phyloP scores from a whole-genome alignment of 2,329 filamentous ascomycete species.

The Alternaria sp. region DNA sequence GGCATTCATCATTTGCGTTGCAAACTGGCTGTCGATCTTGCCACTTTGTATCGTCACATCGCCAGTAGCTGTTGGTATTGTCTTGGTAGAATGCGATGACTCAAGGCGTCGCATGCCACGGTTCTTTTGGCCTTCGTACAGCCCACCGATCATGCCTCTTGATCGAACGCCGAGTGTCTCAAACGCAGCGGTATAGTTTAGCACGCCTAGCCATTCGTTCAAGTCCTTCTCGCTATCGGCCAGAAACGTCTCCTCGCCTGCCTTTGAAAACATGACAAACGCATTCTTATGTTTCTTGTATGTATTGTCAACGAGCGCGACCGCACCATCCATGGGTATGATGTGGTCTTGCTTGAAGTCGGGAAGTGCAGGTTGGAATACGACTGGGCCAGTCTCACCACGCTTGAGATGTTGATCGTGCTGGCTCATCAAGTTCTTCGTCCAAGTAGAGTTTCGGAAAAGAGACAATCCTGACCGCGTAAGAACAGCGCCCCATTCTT shows the following conservation, averaged over 20 bases:
- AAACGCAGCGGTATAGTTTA: slow-evolving; percentile 97
- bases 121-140: slow-evolving; percentile 82
- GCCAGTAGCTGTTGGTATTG: slow-evolving; percentile 75
- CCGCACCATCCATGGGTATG: slow-evolving; percentile 92
- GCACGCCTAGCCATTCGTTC: slow-evolving; percentile 95
- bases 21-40: slow-evolving; percentile 81
- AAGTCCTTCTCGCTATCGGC: slow-evolving; percentile 90
- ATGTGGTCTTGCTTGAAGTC: slow-evolving; percentile 94
- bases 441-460: slow-evolving; percentile 92
- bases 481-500: slow-evolving; percentile 96
- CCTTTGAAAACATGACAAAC: slow-evolving; percentile 85
- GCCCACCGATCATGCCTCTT: slow-evolving; percentile 83
- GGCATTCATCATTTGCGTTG: slow-evolving; percentile 84
- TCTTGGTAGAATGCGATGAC: slow-evolving; percentile 61
- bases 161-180: slow-evolving; percentile 90
- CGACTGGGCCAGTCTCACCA: slow-evolving; percentile 78
- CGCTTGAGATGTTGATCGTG: slow-evolving; percentile 83
- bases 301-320: slow-evolving; percentile 82
- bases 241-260: slow-evolving; percentile 86
- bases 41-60: slow-evolving; percentile 78
- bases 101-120: slow-evolving; percentile 77
- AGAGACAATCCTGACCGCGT: slow-evolving; percentile 98
- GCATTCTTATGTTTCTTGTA: slow-evolving; percentile 98
- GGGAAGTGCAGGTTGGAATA: slow-evolving; percentile 88
- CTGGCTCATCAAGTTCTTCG: slow-evolving; percentile 89